Conservation (phyloP, 768 basidiomycete species). For the Bullera alba region DNA sequence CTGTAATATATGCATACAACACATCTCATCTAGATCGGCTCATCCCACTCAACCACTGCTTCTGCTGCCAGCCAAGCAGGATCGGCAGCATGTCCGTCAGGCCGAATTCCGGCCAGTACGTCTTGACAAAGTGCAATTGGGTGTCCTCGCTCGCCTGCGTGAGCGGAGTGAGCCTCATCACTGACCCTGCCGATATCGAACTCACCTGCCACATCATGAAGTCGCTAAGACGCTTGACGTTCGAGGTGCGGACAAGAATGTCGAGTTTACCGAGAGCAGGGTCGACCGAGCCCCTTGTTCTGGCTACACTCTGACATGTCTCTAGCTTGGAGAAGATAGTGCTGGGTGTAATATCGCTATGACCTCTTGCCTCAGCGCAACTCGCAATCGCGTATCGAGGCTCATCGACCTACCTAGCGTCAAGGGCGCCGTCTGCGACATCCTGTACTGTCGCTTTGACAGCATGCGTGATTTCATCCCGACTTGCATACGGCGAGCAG, state of each 20-base stretch:
- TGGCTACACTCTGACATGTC: conserved; percentile 5
- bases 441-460: conserved; percentile 15
- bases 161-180: background rate
- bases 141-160: conserved; percentile 69
- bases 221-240: conserved; percentile 79
- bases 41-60: conserved; percentile 52
- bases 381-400: background rate
- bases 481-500: conserved; percentile 84
- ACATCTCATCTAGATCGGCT: conserved; percentile 8
- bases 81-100: conserved; percentile 79
- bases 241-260: conserved; percentile 82
- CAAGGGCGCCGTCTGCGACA: conserved; percentile 42
- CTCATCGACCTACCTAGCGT: conserved; percentile 41
- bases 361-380: no score
- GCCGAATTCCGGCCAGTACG: conserved; percentile 92
- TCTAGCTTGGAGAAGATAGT: conserved; percentile 22
- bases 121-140: conserved; percentile 74
- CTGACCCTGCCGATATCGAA: conserved; percentile 4
- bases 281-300: background rate
- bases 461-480: conserved; percentile 71
- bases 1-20: background rate
- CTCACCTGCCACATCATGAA: conserved; percentile 93
- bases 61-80: conserved; percentile 77
- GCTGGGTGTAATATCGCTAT: background rate
- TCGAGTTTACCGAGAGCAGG: conserved; percentile 52